Percentiles rank a stretch among this genome's conserved stretches.
These are phyloP conservation scores for Astrothelium macrocarpum DNA, from an alignment of 495 filamentous ascomycete species.

Conservation along the genomic window DNA sequence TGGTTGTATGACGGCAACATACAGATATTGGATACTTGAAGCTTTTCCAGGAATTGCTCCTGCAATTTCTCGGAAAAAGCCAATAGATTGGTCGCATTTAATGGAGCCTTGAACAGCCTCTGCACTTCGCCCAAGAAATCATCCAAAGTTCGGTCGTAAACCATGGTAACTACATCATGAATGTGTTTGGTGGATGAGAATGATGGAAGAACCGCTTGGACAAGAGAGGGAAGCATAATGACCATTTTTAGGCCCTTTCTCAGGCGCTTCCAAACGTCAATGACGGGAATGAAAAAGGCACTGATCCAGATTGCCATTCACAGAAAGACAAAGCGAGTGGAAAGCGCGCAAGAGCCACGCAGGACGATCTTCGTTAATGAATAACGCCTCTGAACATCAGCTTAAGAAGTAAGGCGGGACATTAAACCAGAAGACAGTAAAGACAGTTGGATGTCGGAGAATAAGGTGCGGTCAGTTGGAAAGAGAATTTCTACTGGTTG, in stretches of 20 bases:
- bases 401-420: neutral
- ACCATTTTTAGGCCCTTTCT: slow-evolving; percentile 43
- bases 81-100: slow-evolving; percentile 33
- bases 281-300: slow-evolving; percentile 28
- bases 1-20: slow-evolving; percentile 62
- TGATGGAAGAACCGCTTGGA: slow-evolving; percentile 37
- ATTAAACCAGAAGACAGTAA: neutral
- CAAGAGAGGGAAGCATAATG: slow-evolving; percentile 43
- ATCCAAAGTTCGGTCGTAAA: slow-evolving; percentile 34
- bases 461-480: neutral
- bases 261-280: slow-evolving; percentile 47
- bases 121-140: slow-evolving; percentile 44
- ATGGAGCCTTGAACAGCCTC: slow-evolving; percentile 38
- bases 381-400: neutral
- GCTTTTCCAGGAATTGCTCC: slow-evolving; percentile 45
- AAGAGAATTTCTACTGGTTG: neutral
- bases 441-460: neutral
- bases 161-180: slow-evolving; percentile 27
- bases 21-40: slow-evolving; percentile 46
- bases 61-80: slow-evolving; percentile 51
- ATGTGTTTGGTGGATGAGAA: slow-evolving; percentile 12
- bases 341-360: neutral
- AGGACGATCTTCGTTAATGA: neutral
- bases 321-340: slow-evolving; percentile 7
- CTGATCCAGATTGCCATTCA: slow-evolving; percentile 3